These are phyloP conservation scores for Roridomyces roridus DNA, from an alignment of 768 basidiomycete species.

Conservation along the genomic window DNA sequence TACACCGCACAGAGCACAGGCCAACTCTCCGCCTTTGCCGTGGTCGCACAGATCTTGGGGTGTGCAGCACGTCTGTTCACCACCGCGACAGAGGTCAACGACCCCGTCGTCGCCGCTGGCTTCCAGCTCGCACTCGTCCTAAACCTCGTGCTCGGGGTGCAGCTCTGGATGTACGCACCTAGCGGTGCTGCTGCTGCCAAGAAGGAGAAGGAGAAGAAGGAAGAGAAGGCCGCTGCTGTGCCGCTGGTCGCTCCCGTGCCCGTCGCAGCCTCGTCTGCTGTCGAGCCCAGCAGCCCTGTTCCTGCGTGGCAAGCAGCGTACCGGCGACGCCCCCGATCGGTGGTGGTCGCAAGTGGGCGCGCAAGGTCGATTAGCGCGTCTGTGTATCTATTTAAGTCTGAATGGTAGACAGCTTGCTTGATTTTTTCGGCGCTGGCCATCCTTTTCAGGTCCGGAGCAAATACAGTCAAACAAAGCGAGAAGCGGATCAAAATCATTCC, in stretches of 20 bases:
- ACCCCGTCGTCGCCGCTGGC: slow-evolving; percentile 79
- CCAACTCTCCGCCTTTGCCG: slow-evolving; percentile 92
- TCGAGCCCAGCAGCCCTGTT: slow-evolving; percentile 13
- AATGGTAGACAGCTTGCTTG: too few species aligned
- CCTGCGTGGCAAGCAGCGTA: slow-evolving; percentile 21
- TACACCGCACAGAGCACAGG: slow-evolving; percentile 79
- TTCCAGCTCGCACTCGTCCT: slow-evolving; percentile 84
- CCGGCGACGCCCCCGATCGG: slow-evolving; percentile 17
- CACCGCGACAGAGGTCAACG: slow-evolving; percentile 88
- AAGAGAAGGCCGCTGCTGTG: slow-evolving; percentile 2
- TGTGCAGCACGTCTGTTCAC: slow-evolving; percentile 95
- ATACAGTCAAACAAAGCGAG: too few species aligned
- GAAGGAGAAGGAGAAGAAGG: slow-evolving; percentile 9
- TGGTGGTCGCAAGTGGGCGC: slow-evolving; percentile 26
- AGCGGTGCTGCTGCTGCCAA: slow-evolving; percentile 46
- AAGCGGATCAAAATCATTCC: too few species aligned
- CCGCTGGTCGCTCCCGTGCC: slow-evolving; percentile 1
- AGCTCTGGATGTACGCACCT: slow-evolving; percentile 90
- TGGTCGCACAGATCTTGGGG: slow-evolving; percentile 85
- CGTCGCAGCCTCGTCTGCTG: not conserved
- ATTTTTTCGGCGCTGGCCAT: not conserved
- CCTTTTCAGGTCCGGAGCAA: not conserved
- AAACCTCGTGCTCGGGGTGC: slow-evolving; percentile 83
- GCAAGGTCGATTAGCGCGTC: slow-evolving; percentile 25
- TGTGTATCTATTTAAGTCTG: too few species aligned